Conservation (phyloP, 2,329 filamentous ascomycete genomes). For the Cryphonectria radicalis region DNA sequence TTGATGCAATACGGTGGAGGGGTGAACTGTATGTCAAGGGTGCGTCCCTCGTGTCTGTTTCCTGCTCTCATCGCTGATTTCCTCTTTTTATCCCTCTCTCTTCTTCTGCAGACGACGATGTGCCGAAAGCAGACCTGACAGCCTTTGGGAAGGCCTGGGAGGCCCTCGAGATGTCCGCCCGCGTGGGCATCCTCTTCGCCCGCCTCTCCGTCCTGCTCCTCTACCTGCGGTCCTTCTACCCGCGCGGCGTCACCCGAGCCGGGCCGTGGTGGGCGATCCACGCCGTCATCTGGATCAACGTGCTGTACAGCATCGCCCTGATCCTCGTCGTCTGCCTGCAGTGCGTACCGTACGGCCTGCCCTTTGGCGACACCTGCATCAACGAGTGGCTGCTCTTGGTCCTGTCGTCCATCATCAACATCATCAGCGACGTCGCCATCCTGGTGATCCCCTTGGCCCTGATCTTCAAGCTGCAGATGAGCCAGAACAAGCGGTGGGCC, state of each 20-base stretch:
- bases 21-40: neutral
- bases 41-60: neutral
- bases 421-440: slow-evolving; percentile 36
- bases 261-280: slow-evolving; percentile 34
- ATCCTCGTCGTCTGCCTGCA: slow-evolving; percentile 34
- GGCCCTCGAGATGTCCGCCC: slow-evolving; percentile 33
- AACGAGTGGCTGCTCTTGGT: slow-evolving; percentile 34
- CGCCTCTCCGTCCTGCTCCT: slow-evolving; percentile 38
- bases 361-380: slow-evolving; percentile 34
- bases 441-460: slow-evolving; percentile 37
- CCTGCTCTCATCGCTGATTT: neutral
- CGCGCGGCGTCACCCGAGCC: slow-evolving; percentile 46
- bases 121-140: slow-evolving; percentile 28
- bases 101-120: slow-evolving; percentile 19
- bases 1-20: slow-evolving; percentile 32
- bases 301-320: slow-evolving; percentile 34
- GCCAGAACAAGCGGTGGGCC: slow-evolving; percentile 35
- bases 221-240: slow-evolving; percentile 51
- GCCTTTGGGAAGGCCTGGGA: slow-evolving; percentile 32
- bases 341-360: slow-evolving; percentile 32
- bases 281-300: slow-evolving; percentile 33
- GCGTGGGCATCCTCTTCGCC: slow-evolving; percentile 36
- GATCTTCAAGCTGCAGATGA: slow-evolving; percentile 37
- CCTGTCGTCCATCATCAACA: slow-evolving; percentile 35
- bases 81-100: neutral